Base-by-base conservation (phyloP, 1,284 basidiomycete species). In the Moesziomyces sp. region DNA sequence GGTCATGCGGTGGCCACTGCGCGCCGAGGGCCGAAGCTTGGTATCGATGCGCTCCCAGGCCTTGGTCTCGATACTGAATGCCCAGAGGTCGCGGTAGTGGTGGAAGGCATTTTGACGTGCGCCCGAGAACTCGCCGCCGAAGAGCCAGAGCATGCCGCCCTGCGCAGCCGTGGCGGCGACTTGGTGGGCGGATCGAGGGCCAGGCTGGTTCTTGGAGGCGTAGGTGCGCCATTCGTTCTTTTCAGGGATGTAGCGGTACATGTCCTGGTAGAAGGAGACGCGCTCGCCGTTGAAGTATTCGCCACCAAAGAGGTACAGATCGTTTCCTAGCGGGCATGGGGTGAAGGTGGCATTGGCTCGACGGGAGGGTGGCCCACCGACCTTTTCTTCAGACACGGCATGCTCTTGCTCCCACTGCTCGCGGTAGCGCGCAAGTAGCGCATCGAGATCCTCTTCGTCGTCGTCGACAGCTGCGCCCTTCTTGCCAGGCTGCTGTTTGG, bases 11-110 rank as follows among this genome's bases (percentile, higher is more conserved):
- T 84, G 93, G 1, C 94, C 94, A 16, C 91, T 93, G 28, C 94
- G 87, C 3, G 93, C 92, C 46, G 88, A 90, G 0, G 94, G 94
- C 18, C 89, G 87, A 18, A 91, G 85, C 81, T 93, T 95, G 9
- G 93, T 88, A 88, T 97, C 94, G 59, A 96, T 92, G 19, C 92
- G 87, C 66, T 97, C 93, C 94, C 94, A 97, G 0, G 88, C 85
- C 78, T 93, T 77, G 6, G 70, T 58, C 10, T 78, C 78, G 55
- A 83, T 66, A 44, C 70, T 77, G 65, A 80, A 81, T 1, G 78
- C 79, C 77, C 77, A 79, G 0, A 83, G 71, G 77, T 95, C 93
- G 45, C 92, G 89, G 81, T 94, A 97, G 80, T 96, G 93, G 74
- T 95, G 92, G 84, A 96, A 96, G 0, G 90, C 90, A 30, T 90